Conservation (phyloP, 1,284 basidiomycete species). For the Ganoderma resinaceum region DNA sequence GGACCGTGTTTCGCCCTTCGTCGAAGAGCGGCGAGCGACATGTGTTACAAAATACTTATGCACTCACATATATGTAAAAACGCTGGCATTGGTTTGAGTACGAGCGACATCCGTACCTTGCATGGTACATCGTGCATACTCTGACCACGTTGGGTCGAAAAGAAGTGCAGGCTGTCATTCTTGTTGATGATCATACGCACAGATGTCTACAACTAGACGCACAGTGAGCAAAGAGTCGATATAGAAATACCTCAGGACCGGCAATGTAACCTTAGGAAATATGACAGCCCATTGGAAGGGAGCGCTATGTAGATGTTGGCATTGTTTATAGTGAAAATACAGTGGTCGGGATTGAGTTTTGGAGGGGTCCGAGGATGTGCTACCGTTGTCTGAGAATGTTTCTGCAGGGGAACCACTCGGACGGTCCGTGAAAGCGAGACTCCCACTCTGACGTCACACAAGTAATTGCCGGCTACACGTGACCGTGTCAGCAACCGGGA, state of each 20-base stretch:
- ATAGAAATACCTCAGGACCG: not conserved
- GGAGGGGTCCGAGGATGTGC: constrained; percentile 12
- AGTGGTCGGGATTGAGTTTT: constrained; percentile 1
- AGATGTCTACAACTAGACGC: constrained; percentile 35
- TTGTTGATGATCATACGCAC: constrained; percentile 40
- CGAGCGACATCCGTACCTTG: constrained; percentile 32
- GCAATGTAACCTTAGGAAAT: constrained; percentile 37
- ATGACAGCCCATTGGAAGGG: constrained; percentile 47
- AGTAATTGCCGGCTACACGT: constrained; percentile 6
- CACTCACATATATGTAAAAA: not conserved
- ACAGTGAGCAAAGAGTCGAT: not conserved
- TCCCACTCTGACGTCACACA: constrained; percentile 24
- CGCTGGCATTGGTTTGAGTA: not conserved
- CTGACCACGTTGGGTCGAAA: constrained; percentile 38
- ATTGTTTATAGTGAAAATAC: constrained; percentile 43
- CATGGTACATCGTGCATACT: constrained; percentile 41
- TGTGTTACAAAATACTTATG: constrained; percentile 39
- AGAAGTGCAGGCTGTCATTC: constrained; percentile 42
- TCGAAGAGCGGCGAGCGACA: constrained; percentile 46
- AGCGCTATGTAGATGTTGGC: constrained; percentile 42
- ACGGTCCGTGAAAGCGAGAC: no score
- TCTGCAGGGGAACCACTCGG: no score
- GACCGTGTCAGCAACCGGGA: constrained; percentile 12
- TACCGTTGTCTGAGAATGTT: not conserved
- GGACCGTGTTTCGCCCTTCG: constrained; percentile 43